A percentile compares a stretch with the other conserved stretches of the same genome.
Conservation (phyloP, 306 rosid genomes). For the Crotalaria pallida region DNA sequence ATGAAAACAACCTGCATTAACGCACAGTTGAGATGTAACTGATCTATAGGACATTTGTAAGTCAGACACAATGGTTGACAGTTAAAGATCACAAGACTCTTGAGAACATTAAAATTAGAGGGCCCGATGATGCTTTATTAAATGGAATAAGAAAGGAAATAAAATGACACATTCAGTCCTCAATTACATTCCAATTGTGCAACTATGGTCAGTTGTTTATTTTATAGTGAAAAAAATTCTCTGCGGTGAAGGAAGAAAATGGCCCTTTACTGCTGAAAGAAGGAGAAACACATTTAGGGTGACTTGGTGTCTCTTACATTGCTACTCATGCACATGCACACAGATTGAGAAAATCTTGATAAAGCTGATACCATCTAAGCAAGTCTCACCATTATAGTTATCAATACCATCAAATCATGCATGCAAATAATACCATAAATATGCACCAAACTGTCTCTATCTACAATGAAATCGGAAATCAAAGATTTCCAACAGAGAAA, state of each 20-base stretch:
- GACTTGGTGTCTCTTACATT: background rate
- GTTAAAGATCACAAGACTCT: background rate
- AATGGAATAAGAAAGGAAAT: background rate
- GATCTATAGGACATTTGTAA: background rate
- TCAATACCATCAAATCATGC: background rate
- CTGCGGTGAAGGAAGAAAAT: background rate
- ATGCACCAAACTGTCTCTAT: background rate
- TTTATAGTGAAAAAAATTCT: background rate
- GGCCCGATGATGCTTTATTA: background rate
- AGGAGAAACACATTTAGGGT: background rate
- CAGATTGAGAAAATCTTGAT: background rate
- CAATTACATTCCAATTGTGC: background rate
- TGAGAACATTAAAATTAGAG: background rate
- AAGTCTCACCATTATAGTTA: background rate
- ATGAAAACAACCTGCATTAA: slow-evolving; percentile 80
- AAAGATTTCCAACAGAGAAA: background rate
- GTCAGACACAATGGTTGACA: background rate
- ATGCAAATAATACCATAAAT: background rate
- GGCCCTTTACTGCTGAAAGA: background rate
- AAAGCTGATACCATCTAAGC: background rate
- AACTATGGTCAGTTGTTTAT: background rate
- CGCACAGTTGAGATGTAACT: background rate
- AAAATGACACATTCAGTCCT: background rate
- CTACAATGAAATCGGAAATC: background rate
- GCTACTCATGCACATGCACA: background rate